Percentiles rank a stretch among this genome's conserved stretches.
Conservation (phyloP, 108 stramenopile species). For the Schizochytrium sp. region DNA sequence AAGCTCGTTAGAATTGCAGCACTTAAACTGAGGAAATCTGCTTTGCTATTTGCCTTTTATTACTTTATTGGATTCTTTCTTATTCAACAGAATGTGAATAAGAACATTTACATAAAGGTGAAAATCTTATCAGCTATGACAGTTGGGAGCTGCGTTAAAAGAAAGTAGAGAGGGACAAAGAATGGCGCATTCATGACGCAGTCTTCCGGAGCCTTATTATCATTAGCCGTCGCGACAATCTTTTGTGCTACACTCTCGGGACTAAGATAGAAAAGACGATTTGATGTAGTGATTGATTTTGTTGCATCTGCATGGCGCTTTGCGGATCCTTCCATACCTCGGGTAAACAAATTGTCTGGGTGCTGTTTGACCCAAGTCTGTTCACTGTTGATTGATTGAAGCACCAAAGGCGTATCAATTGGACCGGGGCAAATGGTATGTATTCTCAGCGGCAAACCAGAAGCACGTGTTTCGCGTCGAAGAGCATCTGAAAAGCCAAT, state of each 20-base stretch:
- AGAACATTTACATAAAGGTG: not conserved
- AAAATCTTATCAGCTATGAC: not conserved
- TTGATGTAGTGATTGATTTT: not conserved
- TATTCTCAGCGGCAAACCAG: not conserved
- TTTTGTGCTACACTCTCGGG: conserved; percentile 10
- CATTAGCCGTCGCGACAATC: not conserved
- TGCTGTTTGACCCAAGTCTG: not conserved
- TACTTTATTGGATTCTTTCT: not conserved
- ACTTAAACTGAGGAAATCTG: no score
- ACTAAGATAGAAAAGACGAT: not conserved
- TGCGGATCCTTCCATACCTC: not conserved
- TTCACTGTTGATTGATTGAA: no score
- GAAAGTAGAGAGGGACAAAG: conserved; percentile 2
- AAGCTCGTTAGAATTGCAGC: no score
- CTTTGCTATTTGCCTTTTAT: not conserved
- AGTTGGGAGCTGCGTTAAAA: not conserved
- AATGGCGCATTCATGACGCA: not conserved
- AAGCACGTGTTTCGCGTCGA: conserved; percentile 18
- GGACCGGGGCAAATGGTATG: conserved; percentile 14
- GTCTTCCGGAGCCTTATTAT: not conserved
- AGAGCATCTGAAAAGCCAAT: conserved; percentile 16
- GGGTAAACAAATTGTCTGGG: not conserved
- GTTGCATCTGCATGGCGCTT: not conserved
- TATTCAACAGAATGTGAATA: not conserved
- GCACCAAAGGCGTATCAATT: conserved; percentile 42